Evolutionary conservation across 306 rosid species (phyloP).

Genomic region (Medicago truncatula): DNA sequence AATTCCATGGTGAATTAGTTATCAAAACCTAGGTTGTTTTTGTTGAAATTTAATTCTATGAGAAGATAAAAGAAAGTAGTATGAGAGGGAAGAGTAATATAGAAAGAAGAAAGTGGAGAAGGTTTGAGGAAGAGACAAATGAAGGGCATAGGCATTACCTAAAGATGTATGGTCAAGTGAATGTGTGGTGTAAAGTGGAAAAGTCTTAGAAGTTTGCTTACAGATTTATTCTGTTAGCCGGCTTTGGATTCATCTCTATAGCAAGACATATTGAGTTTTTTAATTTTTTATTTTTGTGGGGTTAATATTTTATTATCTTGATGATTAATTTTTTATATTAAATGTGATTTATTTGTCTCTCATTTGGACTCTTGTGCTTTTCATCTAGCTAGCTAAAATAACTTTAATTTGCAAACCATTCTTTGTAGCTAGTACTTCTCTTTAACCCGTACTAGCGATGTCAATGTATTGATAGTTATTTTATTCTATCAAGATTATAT

Average conservation of each 20-base stretch:
- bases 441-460: neutral
- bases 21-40: neutral
- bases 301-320: constrained; percentile 2
- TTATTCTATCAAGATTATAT: neutral
- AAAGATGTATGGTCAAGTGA: constrained; percentile 47
- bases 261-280: constrained; percentile 11
- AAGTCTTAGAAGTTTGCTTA: constrained; percentile 59
- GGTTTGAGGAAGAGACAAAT: constrained; percentile 57
- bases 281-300: neutral
- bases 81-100: constrained; percentile 37
- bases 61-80: neutral
- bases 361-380: constrained; percentile 50
- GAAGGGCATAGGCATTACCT: constrained; percentile 60
- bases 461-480: neutral
- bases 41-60: neutral
- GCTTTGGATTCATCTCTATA: constrained; percentile 53
- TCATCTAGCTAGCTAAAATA: constrained; percentile 37
- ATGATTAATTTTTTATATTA: constrained; percentile 6
- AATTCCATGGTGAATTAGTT: constrained; percentile 50
- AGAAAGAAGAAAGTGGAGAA: constrained; percentile 49
- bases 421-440: constrained; percentile 5
- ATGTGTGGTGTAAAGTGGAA: constrained; percentile 56
- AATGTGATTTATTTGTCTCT: constrained; percentile 44
- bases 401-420: constrained; percentile 31
- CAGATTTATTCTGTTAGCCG: constrained; percentile 63